Evolutionary conservation across 1,284 basidiomycete species (phyloP).

Genomic region (Moniliella sp.): DNA sequence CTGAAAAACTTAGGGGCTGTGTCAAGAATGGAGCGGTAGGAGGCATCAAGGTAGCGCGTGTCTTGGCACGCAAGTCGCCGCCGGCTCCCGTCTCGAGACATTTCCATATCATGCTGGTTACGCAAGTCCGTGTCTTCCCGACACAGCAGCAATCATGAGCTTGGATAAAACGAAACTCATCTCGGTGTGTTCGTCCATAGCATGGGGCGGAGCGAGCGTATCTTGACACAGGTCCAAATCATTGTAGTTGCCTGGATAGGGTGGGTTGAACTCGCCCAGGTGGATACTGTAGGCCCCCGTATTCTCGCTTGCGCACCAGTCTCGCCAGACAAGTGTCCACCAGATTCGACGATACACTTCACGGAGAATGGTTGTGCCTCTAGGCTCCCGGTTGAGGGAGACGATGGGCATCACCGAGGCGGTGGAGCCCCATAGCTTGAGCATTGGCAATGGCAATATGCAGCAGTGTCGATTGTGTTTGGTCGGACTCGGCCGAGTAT

Average conservation of each 20-base stretch:
- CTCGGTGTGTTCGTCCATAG: conserved; percentile 19
- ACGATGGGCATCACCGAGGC: conserved; percentile 14
- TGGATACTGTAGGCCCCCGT: conserved; percentile 15
- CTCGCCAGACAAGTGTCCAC: conserved; percentile 22
- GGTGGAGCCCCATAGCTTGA: conserved; percentile 23
- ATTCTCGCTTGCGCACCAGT: conserved; percentile 10
- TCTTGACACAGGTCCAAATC: conserved; percentile 16
- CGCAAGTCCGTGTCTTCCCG: conserved; percentile 17
- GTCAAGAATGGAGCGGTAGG: conserved; percentile 15
- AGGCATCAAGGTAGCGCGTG: conserved; percentile 8
- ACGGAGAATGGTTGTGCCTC: neutral
- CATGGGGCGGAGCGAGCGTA: conserved; percentile 11
- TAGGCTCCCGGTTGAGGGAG: neutral
- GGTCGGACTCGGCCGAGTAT: conserved; percentile 9
- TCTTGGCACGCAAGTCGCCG: conserved; percentile 11
- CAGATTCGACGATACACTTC: conserved; percentile 26
- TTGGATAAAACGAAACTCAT: conserved; percentile 18
- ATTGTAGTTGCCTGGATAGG: conserved; percentile 26
- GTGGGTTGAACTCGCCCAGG: conserved; percentile 23
- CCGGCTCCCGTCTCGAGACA: conserved; percentile 5
- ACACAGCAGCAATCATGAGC: conserved; percentile 13
- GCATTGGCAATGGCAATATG: conserved; percentile 25
- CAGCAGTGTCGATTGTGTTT: conserved; percentile 8
- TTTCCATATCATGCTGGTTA: conserved; percentile 6
- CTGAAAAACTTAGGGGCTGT: conserved; percentile 16